These are phyloP conservation scores for Chimonanthus praecox DNA, from an alignment of 164 flowering plant genomes.

Conservation along the genomic window DNA sequence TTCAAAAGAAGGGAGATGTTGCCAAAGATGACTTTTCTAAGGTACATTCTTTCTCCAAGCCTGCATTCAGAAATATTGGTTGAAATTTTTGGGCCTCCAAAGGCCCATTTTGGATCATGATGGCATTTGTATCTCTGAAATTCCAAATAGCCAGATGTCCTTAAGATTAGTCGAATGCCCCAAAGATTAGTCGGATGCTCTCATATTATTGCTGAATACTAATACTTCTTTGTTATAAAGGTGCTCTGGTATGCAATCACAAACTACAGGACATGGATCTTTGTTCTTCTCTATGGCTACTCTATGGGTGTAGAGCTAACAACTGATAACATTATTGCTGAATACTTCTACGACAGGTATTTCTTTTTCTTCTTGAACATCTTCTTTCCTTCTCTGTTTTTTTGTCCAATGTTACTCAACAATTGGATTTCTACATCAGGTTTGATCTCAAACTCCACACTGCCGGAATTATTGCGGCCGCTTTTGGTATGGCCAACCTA, in stretches of 20 bases:
- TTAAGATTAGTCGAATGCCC: too few relatives aligned
- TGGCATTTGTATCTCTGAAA: too few relatives aligned
- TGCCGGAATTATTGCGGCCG: slow-evolving; percentile 65
- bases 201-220: background rate
- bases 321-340: slow-evolving; percentile 68
- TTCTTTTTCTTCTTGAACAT: background rate
- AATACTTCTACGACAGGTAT: slow-evolving; percentile 62
- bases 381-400: background rate
- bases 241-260: slow-evolving; percentile 57
- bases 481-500: slow-evolving; percentile 74
- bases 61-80: background rate
- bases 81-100: too few relatives aligned
- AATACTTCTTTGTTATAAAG: slow-evolving; percentile 21
- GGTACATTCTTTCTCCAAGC: slow-evolving; percentile 20
- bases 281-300: slow-evolving; percentile 62
- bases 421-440: slow-evolving; percentile 13
- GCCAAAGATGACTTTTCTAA: slow-evolving; percentile 60
- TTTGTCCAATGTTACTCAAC: background rate
- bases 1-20: slow-evolving; percentile 59
- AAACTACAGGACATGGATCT: slow-evolving; percentile 80
- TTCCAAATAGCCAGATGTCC: too few relatives aligned
- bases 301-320: slow-evolving; percentile 74
- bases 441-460: slow-evolving; percentile 69
- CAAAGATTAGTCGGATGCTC: too few relatives aligned
- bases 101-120: too few relatives aligned